Percentiles rank a stretch among this genome's conserved stretches.
Conservation (phyloP, 192 early-diverging fungal genomes). For the Coemansia sp. region DNA sequence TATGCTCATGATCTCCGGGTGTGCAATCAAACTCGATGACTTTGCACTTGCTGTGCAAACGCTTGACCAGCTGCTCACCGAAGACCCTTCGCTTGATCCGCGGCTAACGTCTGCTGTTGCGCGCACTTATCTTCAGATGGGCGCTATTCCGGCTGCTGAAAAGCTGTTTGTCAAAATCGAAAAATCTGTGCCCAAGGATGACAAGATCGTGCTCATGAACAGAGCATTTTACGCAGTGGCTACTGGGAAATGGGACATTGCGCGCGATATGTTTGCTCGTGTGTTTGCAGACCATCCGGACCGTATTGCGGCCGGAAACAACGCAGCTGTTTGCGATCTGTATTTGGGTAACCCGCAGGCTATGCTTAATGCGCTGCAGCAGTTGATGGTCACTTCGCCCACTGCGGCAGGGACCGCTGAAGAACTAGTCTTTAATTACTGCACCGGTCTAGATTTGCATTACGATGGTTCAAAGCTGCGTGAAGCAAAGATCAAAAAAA, state of each 20-base stretch:
- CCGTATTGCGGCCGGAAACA: conserved; percentile 33
- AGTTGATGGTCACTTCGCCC: conserved; percentile 30
- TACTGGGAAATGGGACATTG: conserved; percentile 31
- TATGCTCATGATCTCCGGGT: conserved; percentile 15
- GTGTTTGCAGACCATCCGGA: conserved; percentile 11
- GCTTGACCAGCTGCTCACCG: conserved; percentile 4
- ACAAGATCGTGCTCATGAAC: conserved; percentile 34
- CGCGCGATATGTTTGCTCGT: conserved; percentile 21
- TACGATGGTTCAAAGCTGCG: conserved; percentile 33
- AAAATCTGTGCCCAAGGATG: conserved; percentile 6
- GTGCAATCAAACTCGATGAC: conserved; percentile 19
- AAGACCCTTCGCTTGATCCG: conserved; percentile 6
- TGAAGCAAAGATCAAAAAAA: conserved; percentile 38
- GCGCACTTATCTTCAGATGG: conserved; percentile 42
- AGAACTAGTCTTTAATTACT: conserved; percentile 48
- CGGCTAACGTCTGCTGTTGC: conserved; percentile 32
- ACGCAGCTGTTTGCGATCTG: conserved; percentile 41
- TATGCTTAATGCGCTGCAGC: conserved; percentile 34
- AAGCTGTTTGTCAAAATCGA: conserved; percentile 25
- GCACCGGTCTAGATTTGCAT: conserved; percentile 45
- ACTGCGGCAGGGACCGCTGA: conserved; percentile 40
- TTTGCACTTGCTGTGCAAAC: conserved; percentile 9
- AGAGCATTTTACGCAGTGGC: conserved; percentile 41
- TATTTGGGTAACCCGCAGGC: conserved; percentile 44
- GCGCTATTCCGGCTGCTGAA: conserved; percentile 25